A percentile compares a stretch with the other conserved stretches of the same genome.
Evolutionary conservation across 805 yeast genomes (phyloP).

Genomic region (Candida boleticola): DNA sequence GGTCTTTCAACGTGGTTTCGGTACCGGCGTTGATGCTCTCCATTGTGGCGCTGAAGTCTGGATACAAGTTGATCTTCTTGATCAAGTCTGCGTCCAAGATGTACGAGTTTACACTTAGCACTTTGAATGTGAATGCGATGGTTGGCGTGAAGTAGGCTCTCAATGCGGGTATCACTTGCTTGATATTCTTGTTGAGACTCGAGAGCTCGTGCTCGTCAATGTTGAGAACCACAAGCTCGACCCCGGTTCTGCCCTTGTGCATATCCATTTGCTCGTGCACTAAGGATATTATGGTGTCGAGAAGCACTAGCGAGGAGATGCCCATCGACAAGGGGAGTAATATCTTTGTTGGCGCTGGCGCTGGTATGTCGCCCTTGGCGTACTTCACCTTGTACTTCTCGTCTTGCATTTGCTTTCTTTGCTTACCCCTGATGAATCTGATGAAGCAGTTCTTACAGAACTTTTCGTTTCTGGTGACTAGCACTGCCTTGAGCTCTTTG

Average conservation of each 20-base stretch:
- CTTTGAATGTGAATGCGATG: constrained; percentile 21
- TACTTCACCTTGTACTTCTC: constrained; percentile 73
- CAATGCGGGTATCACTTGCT: constrained; percentile 17
- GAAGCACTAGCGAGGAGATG: constrained; percentile 59
- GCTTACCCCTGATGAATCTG: constrained; percentile 73
- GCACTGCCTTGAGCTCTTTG: constrained; percentile 37
- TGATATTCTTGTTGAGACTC: constrained; percentile 13
- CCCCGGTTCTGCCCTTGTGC: constrained; percentile 69
- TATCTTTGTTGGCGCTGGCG: constrained; percentile 34
- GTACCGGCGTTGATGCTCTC: constrained; percentile 7
- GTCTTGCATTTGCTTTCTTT: constrained; percentile 71
- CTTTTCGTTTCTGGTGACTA: constrained; percentile 58
- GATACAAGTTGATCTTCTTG: constrained; percentile 29
- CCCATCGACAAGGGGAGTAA: constrained; percentile 69
- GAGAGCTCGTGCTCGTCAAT: constrained; percentile 37
- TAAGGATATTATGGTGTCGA: constrained; percentile 63
- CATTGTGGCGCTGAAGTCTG: constrained; percentile 21
- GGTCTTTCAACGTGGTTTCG: constrained; percentile 23
- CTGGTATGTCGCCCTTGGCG: constrained; percentile 28
- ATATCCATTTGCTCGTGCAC: constrained; percentile 59
- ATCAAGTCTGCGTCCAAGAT: constrained; percentile 26
- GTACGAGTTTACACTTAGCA: constrained; percentile 42
- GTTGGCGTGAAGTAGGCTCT: constrained; percentile 17
- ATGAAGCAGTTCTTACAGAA: constrained; percentile 69
- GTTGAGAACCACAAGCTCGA: constrained; percentile 51